These are phyloP conservation scores for Staphylotrichum longicolle DNA, from an alignment of 495 filamentous ascomycete species.

Conservation along the genomic window DNA sequence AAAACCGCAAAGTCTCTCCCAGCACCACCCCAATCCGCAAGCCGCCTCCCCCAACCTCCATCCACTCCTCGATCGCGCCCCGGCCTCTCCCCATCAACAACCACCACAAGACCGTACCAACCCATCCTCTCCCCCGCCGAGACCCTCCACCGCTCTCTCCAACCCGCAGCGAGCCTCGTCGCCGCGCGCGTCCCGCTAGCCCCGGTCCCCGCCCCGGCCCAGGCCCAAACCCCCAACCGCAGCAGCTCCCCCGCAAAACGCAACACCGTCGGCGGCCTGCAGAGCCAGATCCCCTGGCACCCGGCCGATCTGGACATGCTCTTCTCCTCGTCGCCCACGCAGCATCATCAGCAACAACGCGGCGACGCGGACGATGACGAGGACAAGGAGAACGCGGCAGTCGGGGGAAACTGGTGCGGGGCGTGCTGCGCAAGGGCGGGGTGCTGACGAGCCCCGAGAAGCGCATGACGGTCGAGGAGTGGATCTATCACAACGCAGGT, in stretches of 20 bases:
- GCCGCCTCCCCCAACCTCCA: conserved; percentile 28
- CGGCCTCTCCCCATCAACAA: conserved; percentile 26
- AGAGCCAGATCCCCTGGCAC: conserved; percentile 66
- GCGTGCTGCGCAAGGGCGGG: conserved; percentile 47
- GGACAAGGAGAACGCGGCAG: conserved; percentile 44
- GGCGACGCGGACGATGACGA: background rate
- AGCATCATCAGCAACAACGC: background rate
- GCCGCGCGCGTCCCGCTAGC: conserved; percentile 40
- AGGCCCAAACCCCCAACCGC: conserved; percentile 40
- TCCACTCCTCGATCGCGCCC: conserved; percentile 36
- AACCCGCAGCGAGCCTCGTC: conserved; percentile 35
- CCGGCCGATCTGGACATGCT: conserved; percentile 67
- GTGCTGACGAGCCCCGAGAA: conserved; percentile 76
- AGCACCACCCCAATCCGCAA: conserved; percentile 28
- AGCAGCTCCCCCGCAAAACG: conserved; percentile 61
- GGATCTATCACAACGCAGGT: conserved; percentile 79
- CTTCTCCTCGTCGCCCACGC: conserved; percentile 47
- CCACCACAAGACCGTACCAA: conserved; percentile 38
- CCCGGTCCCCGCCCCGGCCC: conserved; percentile 50
- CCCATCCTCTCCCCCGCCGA: conserved; percentile 71
- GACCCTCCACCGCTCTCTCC: conserved; percentile 64
- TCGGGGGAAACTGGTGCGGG: conserved; percentile 18
- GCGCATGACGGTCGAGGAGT: conserved; percentile 88
- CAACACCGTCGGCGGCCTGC: conserved; percentile 53
- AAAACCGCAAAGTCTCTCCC: conserved; percentile 34